Evolutionary conservation across 176 grass and related monocot genomes (phyloP), one percentile per base, ranked within the genome.

Genomic region (Panicum miliaceum): DNA sequence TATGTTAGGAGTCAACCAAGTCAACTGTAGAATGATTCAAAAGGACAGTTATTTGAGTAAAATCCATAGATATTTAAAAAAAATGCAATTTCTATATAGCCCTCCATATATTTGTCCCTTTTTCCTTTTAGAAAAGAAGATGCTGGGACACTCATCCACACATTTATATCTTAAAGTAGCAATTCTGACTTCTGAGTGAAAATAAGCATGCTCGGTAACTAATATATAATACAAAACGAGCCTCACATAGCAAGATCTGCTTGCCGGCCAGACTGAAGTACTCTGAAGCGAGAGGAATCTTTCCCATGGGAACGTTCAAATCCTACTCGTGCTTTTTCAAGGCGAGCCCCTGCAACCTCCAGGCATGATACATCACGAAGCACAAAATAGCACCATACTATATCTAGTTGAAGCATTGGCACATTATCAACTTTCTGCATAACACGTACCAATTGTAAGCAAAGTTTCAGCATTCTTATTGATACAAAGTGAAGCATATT

Each of bases 311-410:
- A 94, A 27, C 25, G 88, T 64, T 96, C 96, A 72, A 98, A 90
- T 54, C 96, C 93, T 73, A 87, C 59, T 32, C 96, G 83, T 38
- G 89, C 89, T 60, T 88, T 99, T 50, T 80, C 78, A 43, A 99
- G 81, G 68, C 89, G 89, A 72, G 23, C 35, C 72, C 96, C 91
- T 64, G 93, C 91, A 13, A 92, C 86, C 84, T 92, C 82, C 81
- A 99, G 73, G 32, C 88, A 50, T 16, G 96, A 99, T 57, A 99
- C 78, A 52, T 96, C 93, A 78, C 75, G 84, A 89, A 95, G 93
- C 89, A 92, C 87, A 80, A 99, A 99, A 64, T 99, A 94, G 51
- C 96, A 99, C 96, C 96, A 99, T 10, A 99, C 93, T 84, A 87
- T 95, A 91, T 99, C 93, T 54, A 99, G 78, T 87, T 99, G 91